Base-by-base conservation (phyloP, 495 filamentous ascomycete species). In the Aspergillus leporis region DNA sequence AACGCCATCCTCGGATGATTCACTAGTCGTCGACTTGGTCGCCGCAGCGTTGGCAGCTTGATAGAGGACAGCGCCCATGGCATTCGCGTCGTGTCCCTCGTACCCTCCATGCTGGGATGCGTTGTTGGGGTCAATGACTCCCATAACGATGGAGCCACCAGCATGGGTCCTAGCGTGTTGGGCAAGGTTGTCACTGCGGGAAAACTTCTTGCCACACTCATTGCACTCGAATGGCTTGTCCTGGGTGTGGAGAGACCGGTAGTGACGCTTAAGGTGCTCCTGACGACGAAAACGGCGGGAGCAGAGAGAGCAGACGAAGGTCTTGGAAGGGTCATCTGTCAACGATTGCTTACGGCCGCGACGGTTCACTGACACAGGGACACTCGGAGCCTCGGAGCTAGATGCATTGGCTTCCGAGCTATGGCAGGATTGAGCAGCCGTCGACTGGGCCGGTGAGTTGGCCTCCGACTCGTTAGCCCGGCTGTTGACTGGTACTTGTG, bases 131-230 rank as follows among this genome's bases (percentile, higher is more conserved):
- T 96, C 90, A 41, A 96, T 77, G 58, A 97, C 81, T 59, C 89
- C 87, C 90, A 98, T 90, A 56, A 92, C 85, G 61, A 97, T 89
- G 56, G 93, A 90, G 46, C 91, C 91, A 51, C 86, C 86, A 47
- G 91, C 95, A 65, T 99, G 95, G 14, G 94, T 99, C 51, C 95
- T 87, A 49, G 94, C 87, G 68, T 99, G 95, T 74, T 99, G 95
- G 31, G 91, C 88, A 22, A 99, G 84, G 77, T 99, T 99, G 75
- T 99, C 95, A 65, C 89, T 93, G 57, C 95, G 90, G 1, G 94
- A 98, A 80, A 98, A 99, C 80, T 96, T 96, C 86, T 99, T 99
- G 59, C 94, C 93, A 65, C 95, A 99, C 76, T 98, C 93, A 59
- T 85, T 78, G 77, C 95, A 99, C 74, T 96, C 91, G 71, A 98